These are phyloP conservation scores for Trichoderma guizhouense DNA, from an alignment of 2,329 filamentous ascomycete species.

Conservation along the genomic window DNA sequence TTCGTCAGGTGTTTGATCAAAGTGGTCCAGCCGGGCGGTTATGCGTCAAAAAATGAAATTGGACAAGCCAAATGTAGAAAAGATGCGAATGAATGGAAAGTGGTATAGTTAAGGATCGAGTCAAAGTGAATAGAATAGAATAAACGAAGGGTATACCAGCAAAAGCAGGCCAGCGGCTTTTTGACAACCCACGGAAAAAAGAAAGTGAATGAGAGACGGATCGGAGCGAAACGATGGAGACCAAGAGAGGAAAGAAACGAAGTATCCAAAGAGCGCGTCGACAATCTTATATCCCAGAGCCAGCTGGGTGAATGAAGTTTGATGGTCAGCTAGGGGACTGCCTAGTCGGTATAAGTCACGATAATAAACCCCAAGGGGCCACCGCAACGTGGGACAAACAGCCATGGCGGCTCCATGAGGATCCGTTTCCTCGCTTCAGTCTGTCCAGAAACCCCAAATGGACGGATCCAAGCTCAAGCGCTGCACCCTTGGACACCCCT, in stretches of 20 bases:
- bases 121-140: slow-evolving; percentile 15
- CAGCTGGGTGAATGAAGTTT: not conserved
- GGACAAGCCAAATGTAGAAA: not conserved
- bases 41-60: not conserved
- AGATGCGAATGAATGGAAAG: slow-evolving; percentile 4
- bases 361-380: slow-evolving; percentile 10
- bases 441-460: not conserved
- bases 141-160: slow-evolving; percentile 19
- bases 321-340: not conserved
- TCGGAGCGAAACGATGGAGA: slow-evolving; percentile 16
- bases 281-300: slow-evolving; percentile 6
- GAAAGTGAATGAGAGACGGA: slow-evolving; percentile 13
- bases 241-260: not conserved
- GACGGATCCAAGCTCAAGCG: slow-evolving; percentile 8
- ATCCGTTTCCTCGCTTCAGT: slow-evolving; percentile 14
- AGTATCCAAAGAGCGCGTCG: not conserved
- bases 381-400: not conserved
- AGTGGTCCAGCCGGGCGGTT: slow-evolving; percentile 13
- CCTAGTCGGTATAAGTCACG: not conserved
- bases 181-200: slow-evolving; percentile 16
- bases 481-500: not conserved
- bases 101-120: not conserved
- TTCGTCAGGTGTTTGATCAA: not conserved
- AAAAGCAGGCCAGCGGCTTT: slow-evolving; percentile 24
- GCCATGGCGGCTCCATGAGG: slow-evolving; percentile 1